Percentiles rank a stretch among this genome's conserved stretches.
Evolutionary conservation across 495 filamentous ascomycete genomes (phyloP).

Genomic region (Lophiotrema nucula): DNA sequence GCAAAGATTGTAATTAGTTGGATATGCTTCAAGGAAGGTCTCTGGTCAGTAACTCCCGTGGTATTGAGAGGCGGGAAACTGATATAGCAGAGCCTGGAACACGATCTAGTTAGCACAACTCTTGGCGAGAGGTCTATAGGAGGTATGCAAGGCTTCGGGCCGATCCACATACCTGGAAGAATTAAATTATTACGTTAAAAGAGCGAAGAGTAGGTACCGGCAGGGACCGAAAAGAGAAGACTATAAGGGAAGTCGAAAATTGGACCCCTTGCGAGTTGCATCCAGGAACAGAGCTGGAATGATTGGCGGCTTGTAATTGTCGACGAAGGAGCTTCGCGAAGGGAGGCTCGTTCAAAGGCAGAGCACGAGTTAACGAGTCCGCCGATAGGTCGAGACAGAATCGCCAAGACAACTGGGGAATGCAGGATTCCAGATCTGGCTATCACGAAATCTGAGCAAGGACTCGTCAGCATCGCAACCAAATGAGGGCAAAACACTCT

Average conservation of each 20-base stretch:
- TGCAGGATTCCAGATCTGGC: conserved; percentile 29
- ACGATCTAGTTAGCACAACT: conserved; percentile 6
- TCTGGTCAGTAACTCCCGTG: conserved; percentile 18
- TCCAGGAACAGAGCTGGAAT: conserved; percentile 36
- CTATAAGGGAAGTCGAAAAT: conserved; percentile 23
- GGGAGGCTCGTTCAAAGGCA: conserved; percentile 35
- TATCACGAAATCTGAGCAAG: conserved; percentile 30
- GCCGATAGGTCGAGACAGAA: conserved; percentile 29
- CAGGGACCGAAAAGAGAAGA: conserved; percentile 23
- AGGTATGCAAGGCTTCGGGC: conserved; percentile 13
- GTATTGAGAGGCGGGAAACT: conserved; percentile 20
- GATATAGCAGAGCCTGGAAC: conserved; percentile 30
- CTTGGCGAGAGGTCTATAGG: neutral
- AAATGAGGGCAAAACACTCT: neutral
- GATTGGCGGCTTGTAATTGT: conserved; percentile 29
- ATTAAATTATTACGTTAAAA: conserved; percentile 38
- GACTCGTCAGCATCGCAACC: conserved; percentile 4
- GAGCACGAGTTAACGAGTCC: conserved; percentile 47
- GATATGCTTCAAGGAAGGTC: conserved; percentile 48
- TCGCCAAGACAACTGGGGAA: conserved; percentile 35
- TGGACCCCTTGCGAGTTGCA: conserved; percentile 36
- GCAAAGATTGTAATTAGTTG: conserved; percentile 62
- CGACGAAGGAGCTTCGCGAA: conserved; percentile 27
- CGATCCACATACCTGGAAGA: conserved; percentile 37
- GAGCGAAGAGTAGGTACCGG: conserved; percentile 38